phyloP scores from a whole-genome alignment of 2,329 filamentous ascomycete genomes.

The Arachnomyces sp. region DNA sequence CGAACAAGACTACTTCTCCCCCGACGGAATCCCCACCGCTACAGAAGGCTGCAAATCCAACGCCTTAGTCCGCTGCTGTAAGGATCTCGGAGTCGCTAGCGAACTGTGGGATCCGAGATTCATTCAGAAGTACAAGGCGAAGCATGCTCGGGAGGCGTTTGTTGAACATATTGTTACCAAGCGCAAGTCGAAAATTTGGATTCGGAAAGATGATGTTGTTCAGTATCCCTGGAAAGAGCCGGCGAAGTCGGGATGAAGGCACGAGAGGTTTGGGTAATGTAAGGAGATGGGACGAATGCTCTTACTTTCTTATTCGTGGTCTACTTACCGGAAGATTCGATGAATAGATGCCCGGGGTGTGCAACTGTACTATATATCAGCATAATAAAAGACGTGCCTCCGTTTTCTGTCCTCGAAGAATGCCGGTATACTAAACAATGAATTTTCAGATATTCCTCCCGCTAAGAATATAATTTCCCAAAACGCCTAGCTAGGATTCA shows the following conservation, averaged over 20 bases:
- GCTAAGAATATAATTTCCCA: too few species aligned
- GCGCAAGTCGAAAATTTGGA: slow-evolving; percentile 81
- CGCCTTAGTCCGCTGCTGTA: slow-evolving; percentile 95
- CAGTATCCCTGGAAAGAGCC: slow-evolving; percentile 55
- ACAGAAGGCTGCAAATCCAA: slow-evolving; percentile 98
- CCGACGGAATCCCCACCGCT: slow-evolving; percentile 85
- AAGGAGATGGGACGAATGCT: too few species aligned
- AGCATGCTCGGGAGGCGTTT: slow-evolving; percentile 71
- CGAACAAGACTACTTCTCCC: slow-evolving; percentile 87
- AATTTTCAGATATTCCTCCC: too few species aligned
- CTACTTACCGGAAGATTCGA: too few species aligned
- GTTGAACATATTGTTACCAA: slow-evolving; percentile 82
- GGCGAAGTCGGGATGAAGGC: background rate
- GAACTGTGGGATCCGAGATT: slow-evolving; percentile 96
- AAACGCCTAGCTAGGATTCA: too few species aligned
- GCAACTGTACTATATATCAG: too few species aligned
- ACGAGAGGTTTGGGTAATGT: background rate
- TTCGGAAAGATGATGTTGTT: slow-evolving; percentile 73
- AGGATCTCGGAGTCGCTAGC: slow-evolving; percentile 88
- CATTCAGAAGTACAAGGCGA: slow-evolving; percentile 72
- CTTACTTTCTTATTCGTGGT: too few species aligned
- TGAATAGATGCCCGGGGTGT: too few species aligned
- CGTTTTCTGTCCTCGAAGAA: too few species aligned
- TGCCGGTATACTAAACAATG: too few species aligned
- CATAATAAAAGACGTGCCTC: too few species aligned